Evolutionary conservation across 1,284 basidiomycete species (phyloP).

Genomic region (Trichosporon sp.): DNA sequence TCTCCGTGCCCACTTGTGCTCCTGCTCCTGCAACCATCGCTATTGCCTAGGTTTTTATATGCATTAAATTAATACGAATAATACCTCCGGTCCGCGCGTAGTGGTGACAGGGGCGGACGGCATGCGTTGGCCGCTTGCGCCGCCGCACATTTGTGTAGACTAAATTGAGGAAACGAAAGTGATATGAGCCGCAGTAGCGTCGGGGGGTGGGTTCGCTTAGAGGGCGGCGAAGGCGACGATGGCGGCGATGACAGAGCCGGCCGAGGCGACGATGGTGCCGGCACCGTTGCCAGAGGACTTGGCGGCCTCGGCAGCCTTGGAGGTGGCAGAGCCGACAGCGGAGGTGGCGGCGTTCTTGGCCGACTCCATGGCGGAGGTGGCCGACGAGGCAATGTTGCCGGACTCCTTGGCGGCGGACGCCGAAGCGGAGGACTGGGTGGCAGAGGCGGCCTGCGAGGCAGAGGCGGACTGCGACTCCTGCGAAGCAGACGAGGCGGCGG

Average conservation of each 20-base stretch:
- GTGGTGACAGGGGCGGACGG: not conserved
- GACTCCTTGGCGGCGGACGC: not conserved
- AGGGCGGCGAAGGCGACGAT: constrained; percentile 1
- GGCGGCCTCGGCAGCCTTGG: not conserved
- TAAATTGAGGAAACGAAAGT: not conserved
- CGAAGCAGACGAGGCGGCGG: not conserved
- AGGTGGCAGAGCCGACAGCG: not conserved
- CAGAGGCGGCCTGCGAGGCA: not conserved
- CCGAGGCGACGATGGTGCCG: not conserved
- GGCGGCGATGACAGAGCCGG: constrained; percentile 2
- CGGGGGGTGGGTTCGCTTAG: not conserved
- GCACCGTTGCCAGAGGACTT: not conserved
- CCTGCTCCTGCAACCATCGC: not conserved
- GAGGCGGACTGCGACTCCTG: not conserved
- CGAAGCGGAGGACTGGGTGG: not conserved
- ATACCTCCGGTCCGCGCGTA: not conserved
- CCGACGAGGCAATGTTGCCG: not conserved
- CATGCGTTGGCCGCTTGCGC: not conserved
- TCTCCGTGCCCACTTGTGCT: not conserved
- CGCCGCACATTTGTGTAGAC: not conserved
- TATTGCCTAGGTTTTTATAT: not conserved
- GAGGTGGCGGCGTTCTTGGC: not conserved
- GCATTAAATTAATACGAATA: not conserved
- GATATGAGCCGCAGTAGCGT: not conserved
- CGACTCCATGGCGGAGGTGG: not conserved